Conservation (phyloP, 176 grass and related monocot genomes). For the Tuctoria greenei region DNA sequence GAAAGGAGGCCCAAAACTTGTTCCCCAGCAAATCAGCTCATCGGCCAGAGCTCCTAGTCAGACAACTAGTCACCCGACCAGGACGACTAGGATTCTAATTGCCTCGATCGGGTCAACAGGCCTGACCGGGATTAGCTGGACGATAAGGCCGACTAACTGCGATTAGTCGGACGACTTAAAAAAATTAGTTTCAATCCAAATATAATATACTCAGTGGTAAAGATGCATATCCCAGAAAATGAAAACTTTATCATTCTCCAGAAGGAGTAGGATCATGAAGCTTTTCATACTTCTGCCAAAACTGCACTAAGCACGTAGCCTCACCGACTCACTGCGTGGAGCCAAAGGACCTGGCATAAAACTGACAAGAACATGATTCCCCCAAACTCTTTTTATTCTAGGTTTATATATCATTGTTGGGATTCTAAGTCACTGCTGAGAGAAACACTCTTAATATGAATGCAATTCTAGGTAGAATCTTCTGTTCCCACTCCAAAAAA, state of each 20-base stretch:
- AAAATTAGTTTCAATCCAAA: no score
- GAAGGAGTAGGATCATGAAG: background rate
- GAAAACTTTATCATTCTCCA: background rate
- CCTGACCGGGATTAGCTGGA: no score
- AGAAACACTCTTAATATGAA: background rate
- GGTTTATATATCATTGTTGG: conserved; percentile 6
- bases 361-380: background rate
- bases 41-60: no score
- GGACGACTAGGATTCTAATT: no score
- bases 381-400: background rate
- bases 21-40: no score
- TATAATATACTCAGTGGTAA: background rate
- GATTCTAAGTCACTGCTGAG: background rate
- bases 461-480: background rate
- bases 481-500: no score
- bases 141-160: no score
- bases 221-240: background rate
- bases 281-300: conserved; percentile 18
- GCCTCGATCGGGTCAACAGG: no score
- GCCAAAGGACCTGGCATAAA: background rate
- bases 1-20: no score
- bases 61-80: no score
- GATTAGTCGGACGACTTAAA: no score
- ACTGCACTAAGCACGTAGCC: conserved; percentile 1
- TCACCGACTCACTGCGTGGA: background rate